A percentile compares a stretch with the other conserved stretches of the same genome.
Conservation (phyloP, 2,329 filamentous ascomycete species). For the Colletotrichum camelliae region DNA sequence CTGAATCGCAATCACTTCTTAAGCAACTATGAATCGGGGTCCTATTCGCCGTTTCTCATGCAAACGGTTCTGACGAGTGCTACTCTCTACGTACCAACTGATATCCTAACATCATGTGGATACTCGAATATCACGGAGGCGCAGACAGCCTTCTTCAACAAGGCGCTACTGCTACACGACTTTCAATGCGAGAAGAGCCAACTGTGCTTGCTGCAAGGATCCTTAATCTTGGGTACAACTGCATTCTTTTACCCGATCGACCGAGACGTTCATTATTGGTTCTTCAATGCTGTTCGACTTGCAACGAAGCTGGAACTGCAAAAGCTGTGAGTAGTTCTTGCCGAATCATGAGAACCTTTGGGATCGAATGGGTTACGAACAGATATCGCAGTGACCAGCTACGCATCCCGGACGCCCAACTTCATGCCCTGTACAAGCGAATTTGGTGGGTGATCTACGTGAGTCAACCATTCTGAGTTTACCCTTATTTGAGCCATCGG, state of each 20-base stretch:
- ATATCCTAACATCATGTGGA: neutral
- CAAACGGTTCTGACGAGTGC: neutral
- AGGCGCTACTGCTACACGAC: neutral
- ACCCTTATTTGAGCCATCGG: neutral
- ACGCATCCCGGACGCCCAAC: neutral
- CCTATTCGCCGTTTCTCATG: neutral
- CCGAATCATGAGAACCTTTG: no score
- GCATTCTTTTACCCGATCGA: neutral
- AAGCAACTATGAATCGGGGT: rapidly evolving
- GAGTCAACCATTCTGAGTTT: neutral
- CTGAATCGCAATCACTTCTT: neutral
- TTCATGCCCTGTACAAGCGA: neutral
- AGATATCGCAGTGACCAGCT: neutral
- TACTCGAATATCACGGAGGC: neutral
- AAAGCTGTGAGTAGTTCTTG: neutral
- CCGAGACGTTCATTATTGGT: neutral
- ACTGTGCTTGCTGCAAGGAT: neutral
- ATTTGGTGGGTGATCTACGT: neutral
- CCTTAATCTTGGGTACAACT: neutral
- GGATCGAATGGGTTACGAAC: no score
- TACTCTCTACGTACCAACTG: neutral
- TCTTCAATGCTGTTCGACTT: neutral
- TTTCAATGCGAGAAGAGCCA: neutral
- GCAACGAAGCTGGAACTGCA: neutral
- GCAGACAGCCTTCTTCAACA: neutral